phyloP scores from a whole-genome alignment of 192 early-diverging fungal species.

The Backusella westeae region DNA sequence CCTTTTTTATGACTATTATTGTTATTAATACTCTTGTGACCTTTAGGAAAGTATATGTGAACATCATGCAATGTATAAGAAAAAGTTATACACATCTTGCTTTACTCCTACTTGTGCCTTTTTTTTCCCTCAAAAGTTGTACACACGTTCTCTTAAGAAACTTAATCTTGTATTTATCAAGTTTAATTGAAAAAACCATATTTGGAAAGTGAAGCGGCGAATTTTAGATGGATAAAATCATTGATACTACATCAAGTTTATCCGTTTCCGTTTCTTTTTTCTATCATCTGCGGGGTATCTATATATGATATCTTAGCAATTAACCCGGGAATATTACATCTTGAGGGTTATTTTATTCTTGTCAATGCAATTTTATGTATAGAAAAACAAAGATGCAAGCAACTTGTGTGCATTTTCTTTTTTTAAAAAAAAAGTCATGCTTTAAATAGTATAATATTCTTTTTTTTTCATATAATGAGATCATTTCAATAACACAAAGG shows the following conservation, averaged over 20 bases:
- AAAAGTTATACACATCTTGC: neutral
- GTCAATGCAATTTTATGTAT: neutral
- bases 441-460: slow-evolving; percentile 2
- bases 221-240: neutral
- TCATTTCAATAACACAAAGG: neutral
- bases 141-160: neutral
- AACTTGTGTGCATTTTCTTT: neutral
- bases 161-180: neutral
- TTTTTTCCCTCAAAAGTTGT: neutral
- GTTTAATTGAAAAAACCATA: neutral
- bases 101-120: neutral
- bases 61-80: neutral
- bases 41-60: neutral
- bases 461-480: slow-evolving; percentile 1
- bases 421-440: neutral
- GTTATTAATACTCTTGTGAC: neutral
- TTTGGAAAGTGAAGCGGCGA: neutral
- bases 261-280: neutral
- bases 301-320: neutral
- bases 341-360: neutral
- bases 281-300: neutral
- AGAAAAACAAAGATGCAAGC: neutral
- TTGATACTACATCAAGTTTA: neutral
- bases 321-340: neutral
- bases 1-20: neutral